Evolutionary conservation across 495 filamentous ascomycete genomes (phyloP), one percentile per base, ranked within the genome.

Genomic region (Penicillium tannophilum): DNA sequence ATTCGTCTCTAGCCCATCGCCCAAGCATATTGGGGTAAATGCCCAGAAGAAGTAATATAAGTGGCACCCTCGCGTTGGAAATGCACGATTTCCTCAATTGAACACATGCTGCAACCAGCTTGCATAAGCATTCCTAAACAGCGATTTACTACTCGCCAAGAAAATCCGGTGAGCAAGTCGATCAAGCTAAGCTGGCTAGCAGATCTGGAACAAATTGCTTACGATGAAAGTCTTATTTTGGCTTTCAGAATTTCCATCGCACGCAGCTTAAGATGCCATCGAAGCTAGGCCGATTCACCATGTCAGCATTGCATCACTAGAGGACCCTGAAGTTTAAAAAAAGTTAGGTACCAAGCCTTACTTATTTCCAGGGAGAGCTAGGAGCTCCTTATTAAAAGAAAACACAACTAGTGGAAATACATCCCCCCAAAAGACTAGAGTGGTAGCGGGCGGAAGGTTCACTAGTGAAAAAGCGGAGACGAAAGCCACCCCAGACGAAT

Each of bases 401-500:
- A 10, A 1, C 16, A 31, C 12, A 31, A 49, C 14, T 49, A 31
- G 30, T 49, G 46, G 46, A 31, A 49, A 17, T 33, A n/a, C 16
- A 49, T 23, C 16, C 46, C 16, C 26, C 26, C 24, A 31, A 49
- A 24, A n/a, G n/a, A n/a, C 26, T 24, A 14, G 9, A 23, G 23
- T 11, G 46, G 23, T 16, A 17, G 45, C 45, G 20, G 16, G 24
- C 26, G 46, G 24, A 49, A 49, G 31, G 46, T 49, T 49, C 46
- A 49, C 46, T 49, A 49, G 46, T 49, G 46, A 49, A 49, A 49
- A 49, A 17, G 26, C 26, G 46, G 46, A 49, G 46, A 31, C 24
- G 23, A 24, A 23, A 23, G 23, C 12, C 20, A 47, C 45, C 26
- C 46, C 46, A 49, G 46, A 31, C 14, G 7, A 24, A 24, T 47